phyloP scores from a whole-genome alignment of 108 stramenopile genomes.

The Skeletonema grethae region DNA sequence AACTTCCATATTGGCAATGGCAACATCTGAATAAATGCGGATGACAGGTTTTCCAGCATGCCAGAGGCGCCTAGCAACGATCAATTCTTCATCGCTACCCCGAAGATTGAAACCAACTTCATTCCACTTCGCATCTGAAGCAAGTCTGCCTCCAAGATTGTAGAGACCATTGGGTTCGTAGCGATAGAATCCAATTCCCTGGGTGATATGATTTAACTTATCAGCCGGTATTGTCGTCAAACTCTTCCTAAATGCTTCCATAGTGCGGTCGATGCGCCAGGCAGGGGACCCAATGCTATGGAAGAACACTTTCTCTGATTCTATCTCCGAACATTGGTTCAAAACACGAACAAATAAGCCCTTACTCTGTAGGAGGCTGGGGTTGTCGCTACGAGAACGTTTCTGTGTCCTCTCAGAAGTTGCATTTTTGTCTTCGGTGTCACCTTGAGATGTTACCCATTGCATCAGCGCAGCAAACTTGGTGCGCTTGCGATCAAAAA shows the following conservation, averaged over 20 bases:
- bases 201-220: too few species aligned
- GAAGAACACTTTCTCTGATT: not conserved
- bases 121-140: not conserved
- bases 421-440: constrained; percentile 1
- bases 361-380: not conserved
- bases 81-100: not conserved
- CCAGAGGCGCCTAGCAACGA: not conserved
- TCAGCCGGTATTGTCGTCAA: not conserved
- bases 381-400: not conserved
- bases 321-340: not conserved
- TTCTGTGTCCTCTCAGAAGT: not conserved
- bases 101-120: not conserved
- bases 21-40: not conserved
- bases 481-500: not conserved
- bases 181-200: constrained; percentile 98
- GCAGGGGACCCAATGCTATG: not conserved
- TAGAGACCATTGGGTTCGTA: constrained; percentile 57
- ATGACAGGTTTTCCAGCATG: not conserved
- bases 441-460: not conserved
- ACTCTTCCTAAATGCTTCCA: not conserved
- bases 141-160: not conserved
- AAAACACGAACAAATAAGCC: not conserved
- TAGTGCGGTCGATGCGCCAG: not conserved
- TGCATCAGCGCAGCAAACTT: not conserved
- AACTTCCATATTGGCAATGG: not conserved